phyloP scores from a whole-genome alignment of 2,329 filamentous ascomycete species.

The Phaeosphaeriaceae sp. region DNA sequence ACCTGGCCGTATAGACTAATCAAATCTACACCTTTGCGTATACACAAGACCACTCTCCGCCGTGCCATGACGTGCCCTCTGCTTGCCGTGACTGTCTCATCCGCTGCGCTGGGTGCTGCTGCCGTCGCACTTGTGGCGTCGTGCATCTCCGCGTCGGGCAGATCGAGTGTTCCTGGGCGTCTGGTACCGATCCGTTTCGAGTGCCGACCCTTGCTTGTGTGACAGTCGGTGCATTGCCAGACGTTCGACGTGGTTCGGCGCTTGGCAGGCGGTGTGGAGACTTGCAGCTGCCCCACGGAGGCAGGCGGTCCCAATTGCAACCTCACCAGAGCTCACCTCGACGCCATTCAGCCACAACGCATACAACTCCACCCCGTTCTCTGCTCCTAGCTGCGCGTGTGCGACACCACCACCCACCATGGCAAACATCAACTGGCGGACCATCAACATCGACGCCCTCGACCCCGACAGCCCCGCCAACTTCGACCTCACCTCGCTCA shows the following conservation, averaged over 20 bases:
- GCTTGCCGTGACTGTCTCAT: slow-evolving; percentile 16
- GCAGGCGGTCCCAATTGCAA: slow-evolving; percentile 7
- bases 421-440: slow-evolving; percentile 72
- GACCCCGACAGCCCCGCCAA: slow-evolving; percentile 89
- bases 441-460: slow-evolving; percentile 91
- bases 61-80: slow-evolving; percentile 8
- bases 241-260: slow-evolving; percentile 24
- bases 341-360: not conserved
- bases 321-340: slow-evolving; percentile 16
- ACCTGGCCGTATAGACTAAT: slow-evolving; percentile 48
- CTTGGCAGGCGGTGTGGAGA: slow-evolving; percentile 35
- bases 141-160: slow-evolving; percentile 28
- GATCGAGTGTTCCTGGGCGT: slow-evolving; percentile 24
- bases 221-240: slow-evolving; percentile 28
- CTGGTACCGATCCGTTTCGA: slow-evolving; percentile 34
- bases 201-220: slow-evolving; percentile 46
- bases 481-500: slow-evolving; percentile 86
- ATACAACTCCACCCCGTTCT: not conserved
- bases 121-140: slow-evolving; percentile 36
- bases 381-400: not conserved
- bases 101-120: slow-evolving; percentile 12
- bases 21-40: slow-evolving; percentile 36
- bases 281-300: slow-evolving; percentile 32
- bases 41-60: not conserved
- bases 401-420: slow-evolving; percentile 34